Base-by-base conservation (phyloP, 441 rosid genomes). In the Aleurites moluccanus region DNA sequence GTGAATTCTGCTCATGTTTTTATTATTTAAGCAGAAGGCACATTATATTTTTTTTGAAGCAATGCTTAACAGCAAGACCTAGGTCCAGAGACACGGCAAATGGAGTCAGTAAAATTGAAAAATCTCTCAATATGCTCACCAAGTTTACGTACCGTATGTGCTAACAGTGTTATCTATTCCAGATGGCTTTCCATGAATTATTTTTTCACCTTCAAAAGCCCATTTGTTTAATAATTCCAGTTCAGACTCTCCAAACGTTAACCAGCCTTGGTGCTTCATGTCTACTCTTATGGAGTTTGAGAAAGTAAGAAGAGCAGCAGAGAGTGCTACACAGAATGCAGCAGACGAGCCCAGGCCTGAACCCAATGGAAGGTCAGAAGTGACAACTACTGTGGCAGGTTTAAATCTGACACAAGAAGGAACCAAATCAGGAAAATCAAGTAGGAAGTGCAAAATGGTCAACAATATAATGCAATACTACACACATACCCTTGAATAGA, bases 291-390 rank as follows among this genome's bases (percentile, higher is more conserved):
- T 73, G 42, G 88, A 72, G 60, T 53, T 75, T 57, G 91, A 87
- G 72, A 85, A 77, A 28, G 89, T 84, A 55, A 93, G 87, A 16
- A 93, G 83, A 77, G 89, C 86, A 78, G 95, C 96, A 11, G 97
- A 79, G 74, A 93, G 88, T 50, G 98, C 83, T 79, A 91, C 99
- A 78, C 89, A 86, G 21, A 86, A 84, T 53, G 97, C 87, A 72
- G 98, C 98, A 53, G 99, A 95, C 70, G 99, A 95, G 75, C 98
- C 98, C 6, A 95, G 88, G 68, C 98, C 98, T 27, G 97, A 85
- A 64, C 99, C 96, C 23, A 91, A 59, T 2, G 99, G 97, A 77
- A 95, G 99, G 56, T 93, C 95, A 20, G 97, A 91, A 65, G 81
- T 87, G 78, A 95, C 84, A 75, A 82, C 66, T 13, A 89, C 91